A percentile compares a stretch with the other conserved stretches of the same genome.
Evolutionary conservation across 176 grass and related monocot species (phyloP).

Genomic region (Juncus inflexus): DNA sequence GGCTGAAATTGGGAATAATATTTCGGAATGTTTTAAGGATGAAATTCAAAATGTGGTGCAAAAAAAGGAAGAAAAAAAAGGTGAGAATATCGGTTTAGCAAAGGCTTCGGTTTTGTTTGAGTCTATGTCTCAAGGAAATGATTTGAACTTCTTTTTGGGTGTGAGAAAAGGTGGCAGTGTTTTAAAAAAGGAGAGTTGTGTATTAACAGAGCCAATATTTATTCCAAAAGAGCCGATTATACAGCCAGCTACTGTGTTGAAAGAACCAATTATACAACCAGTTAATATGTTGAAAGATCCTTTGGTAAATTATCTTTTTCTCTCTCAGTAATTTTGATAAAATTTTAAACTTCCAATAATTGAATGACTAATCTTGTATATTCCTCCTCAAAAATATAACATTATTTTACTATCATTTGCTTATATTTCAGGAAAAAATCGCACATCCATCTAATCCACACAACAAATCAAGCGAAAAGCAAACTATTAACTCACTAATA

Average conservation of each 20-base stretch:
- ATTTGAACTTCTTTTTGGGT: slow-evolving; percentile 72
- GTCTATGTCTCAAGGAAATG: slow-evolving; percentile 44
- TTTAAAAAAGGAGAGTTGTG: slow-evolving; percentile 27
- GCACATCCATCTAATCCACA: slow-evolving; percentile 9
- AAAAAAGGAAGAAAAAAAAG: slow-evolving; percentile 26
- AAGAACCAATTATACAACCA: slow-evolving; percentile 17
- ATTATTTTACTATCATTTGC: neutral
- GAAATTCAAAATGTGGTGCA: slow-evolving; percentile 18
- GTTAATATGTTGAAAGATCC: too few species aligned
- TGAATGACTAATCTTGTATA: too few species aligned
- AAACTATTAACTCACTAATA: slow-evolving; percentile 31
- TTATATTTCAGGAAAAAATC: slow-evolving; percentile 16
- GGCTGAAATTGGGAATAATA: slow-evolving; percentile 16
- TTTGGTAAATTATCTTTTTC: slow-evolving; percentile 9
- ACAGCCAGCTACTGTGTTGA: neutral
- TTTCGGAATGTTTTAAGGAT: neutral
- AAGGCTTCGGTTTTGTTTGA: slow-evolving; percentile 47
- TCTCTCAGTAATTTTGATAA: neutral
- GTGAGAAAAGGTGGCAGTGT: slow-evolving; percentile 33
- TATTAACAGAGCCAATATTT: slow-evolving; percentile 7
- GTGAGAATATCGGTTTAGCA: slow-evolving; percentile 33
- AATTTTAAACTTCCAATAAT: too few species aligned
- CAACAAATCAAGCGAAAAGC: slow-evolving; percentile 25
- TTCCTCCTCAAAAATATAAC: too few species aligned
- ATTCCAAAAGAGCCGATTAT: slow-evolving; percentile 36